Evolutionary conservation across 192 early-diverging fungal genomes (phyloP).

Genomic region (Coemansia asiatica): DNA sequence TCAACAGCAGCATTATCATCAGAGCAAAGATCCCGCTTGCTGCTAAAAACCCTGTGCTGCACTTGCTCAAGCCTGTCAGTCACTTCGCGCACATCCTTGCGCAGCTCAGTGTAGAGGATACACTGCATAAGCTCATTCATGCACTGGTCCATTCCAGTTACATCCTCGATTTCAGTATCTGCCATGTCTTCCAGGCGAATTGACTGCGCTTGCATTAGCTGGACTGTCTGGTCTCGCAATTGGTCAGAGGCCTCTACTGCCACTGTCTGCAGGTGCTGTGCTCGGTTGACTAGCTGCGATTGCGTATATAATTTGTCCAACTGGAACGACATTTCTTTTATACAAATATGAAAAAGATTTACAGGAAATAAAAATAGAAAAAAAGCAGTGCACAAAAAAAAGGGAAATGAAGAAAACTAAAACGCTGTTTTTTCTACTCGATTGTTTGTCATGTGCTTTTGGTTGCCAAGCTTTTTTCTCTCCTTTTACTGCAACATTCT

Average conservation of each 20-base stretch:
- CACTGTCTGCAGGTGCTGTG: constrained; percentile 42
- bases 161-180: constrained; percentile 39
- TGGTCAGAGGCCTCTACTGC: constrained; percentile 33
- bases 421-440: too few relatives aligned
- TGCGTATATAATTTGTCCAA: not conserved
- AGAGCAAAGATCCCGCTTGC: constrained; percentile 4
- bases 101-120: constrained; percentile 39
- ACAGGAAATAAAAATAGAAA: not conserved
- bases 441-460: too few relatives aligned
- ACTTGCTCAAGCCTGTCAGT: constrained; percentile 28
- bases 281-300: constrained; percentile 14
- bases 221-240: constrained; percentile 31
- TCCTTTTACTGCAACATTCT: too few relatives aligned
- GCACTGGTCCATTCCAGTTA: constrained; percentile 13
- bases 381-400: not conserved
- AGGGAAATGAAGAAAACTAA: not conserved
- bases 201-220: constrained; percentile 33
- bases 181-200: constrained; percentile 38
- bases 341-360: not conserved
- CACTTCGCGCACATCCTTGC: constrained; percentile 36
- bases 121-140: constrained; percentile 45
- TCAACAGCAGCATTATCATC: constrained; percentile 2
- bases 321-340: not conserved
- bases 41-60: constrained; percentile 25
- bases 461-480: too few relatives aligned